Conservation (phyloP, 805 yeast genomes). For the Limtongia smithiae region DNA sequence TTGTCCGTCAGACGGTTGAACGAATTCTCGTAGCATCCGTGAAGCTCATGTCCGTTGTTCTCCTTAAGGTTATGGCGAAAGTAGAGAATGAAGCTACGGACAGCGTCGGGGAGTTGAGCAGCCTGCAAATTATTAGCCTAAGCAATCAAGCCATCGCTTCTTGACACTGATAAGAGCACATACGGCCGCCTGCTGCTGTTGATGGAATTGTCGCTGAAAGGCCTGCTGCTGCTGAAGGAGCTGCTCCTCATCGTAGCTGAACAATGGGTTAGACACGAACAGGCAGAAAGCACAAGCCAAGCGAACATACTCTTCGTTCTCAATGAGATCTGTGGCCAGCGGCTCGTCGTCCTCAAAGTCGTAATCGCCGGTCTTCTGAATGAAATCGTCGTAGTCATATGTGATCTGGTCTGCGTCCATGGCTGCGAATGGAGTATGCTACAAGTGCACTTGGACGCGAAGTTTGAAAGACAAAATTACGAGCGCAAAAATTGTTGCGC, state of each 20-base stretch:
- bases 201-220: constrained; percentile 32
- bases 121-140: constrained; percentile 17
- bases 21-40: constrained; percentile 45
- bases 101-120: constrained; percentile 44
- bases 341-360: constrained; percentile 33
- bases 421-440: too few species aligned
- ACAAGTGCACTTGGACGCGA: too few species aligned
- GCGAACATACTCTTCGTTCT: constrained; percentile 23
- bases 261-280: background rate
- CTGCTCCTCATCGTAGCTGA: constrained; percentile 36
- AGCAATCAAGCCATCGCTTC: too few species aligned
- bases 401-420: constrained; percentile 26
- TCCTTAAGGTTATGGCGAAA: constrained; percentile 45
- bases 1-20: constrained; percentile 48
- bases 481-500: too few species aligned
- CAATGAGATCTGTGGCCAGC: constrained; percentile 29
- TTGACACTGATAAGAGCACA: too few species aligned
- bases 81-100: constrained; percentile 43
- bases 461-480: too few species aligned
- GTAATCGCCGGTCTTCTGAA: constrained; percentile 31
- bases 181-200: constrained; percentile 30
- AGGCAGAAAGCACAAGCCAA: background rate
- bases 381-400: constrained; percentile 29
- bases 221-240: constrained; percentile 36
- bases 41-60: constrained; percentile 44